phyloP scores from a whole-genome alignment of 2,329 filamentous ascomycete genomes.

The Lecanicillium sp. region DNA sequence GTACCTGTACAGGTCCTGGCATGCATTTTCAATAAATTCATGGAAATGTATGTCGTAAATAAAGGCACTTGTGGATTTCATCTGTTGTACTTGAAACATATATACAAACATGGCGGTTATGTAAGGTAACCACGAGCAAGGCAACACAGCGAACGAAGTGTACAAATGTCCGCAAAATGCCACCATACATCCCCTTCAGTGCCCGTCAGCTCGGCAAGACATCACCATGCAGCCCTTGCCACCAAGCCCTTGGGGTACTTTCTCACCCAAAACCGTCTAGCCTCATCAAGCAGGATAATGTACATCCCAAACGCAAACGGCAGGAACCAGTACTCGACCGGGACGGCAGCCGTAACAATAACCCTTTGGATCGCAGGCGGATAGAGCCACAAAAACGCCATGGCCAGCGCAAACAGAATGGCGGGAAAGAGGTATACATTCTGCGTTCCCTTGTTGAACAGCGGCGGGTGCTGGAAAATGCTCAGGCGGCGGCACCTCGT shows the following conservation, averaged over 20 bases:
- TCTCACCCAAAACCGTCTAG: constrained; percentile 54
- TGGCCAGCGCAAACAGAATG: constrained; percentile 59
- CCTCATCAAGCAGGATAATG: constrained; percentile 59
- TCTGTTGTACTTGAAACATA: no score
- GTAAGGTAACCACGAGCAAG: no score
- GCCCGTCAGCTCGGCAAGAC: background rate
- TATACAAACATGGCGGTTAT: no score
- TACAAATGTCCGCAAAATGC: no score
- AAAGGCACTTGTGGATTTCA: no score
- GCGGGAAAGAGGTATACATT: constrained; percentile 65
- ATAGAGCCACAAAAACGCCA: constrained; percentile 66
- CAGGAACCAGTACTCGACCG: constrained; percentile 69
- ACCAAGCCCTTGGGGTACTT: constrained; percentile 49
- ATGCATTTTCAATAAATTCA: no score
- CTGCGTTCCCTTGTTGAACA: constrained; percentile 55
- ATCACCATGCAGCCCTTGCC: constrained; percentile 51
- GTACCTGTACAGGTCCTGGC: no score
- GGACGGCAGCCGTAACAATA: constrained; percentile 54
- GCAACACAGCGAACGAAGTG: no score
- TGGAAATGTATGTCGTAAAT: no score
- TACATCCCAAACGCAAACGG: constrained; percentile 59
- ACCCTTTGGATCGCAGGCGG: constrained; percentile 55
- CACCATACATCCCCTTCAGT: background rate
- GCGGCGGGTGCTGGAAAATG: constrained; percentile 65
- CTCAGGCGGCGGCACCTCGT: constrained; percentile 57